A percentile compares a stretch with the other conserved stretches of the same genome.
Evolutionary conservation across 495 filamentous ascomycete genomes (phyloP).

Genomic region (Pyrenula aspistea): DNA sequence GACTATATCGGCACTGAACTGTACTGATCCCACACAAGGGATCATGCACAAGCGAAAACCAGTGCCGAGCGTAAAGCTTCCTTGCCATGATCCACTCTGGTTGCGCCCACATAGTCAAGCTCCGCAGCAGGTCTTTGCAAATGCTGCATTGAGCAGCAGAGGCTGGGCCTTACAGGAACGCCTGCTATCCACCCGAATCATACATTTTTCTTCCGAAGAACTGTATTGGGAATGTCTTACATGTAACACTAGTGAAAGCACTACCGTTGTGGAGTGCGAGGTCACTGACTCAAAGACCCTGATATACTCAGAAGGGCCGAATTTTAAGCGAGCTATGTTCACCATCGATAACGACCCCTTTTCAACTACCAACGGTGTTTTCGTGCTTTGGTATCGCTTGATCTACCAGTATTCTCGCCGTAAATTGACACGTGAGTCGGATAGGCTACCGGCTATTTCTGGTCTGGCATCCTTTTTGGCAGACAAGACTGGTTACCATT

Average conservation of each 20-base stretch:
- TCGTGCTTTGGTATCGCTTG: background rate
- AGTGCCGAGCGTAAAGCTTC: background rate
- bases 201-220: background rate
- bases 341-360: background rate
- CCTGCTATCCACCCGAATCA: background rate
- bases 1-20: conserved; percentile 1
- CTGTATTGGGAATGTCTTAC: conserved; percentile 1
- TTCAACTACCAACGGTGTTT: background rate
- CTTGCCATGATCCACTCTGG: background rate
- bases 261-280: background rate
- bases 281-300: background rate
- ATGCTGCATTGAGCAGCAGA: background rate
- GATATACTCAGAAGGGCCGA: background rate
- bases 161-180: background rate
- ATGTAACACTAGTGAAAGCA: background rate
- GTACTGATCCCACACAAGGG: background rate
- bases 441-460: background rate
- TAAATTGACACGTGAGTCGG: background rate
- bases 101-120: background rate
- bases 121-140: background rate
- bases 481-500: background rate
- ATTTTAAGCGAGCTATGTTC: background rate
- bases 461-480: background rate
- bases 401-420: background rate
- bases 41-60: background rate